Evolutionary conservation across 2,329 filamentous ascomycete species (phyloP).

Genomic region (Xylaria sp.): DNA sequence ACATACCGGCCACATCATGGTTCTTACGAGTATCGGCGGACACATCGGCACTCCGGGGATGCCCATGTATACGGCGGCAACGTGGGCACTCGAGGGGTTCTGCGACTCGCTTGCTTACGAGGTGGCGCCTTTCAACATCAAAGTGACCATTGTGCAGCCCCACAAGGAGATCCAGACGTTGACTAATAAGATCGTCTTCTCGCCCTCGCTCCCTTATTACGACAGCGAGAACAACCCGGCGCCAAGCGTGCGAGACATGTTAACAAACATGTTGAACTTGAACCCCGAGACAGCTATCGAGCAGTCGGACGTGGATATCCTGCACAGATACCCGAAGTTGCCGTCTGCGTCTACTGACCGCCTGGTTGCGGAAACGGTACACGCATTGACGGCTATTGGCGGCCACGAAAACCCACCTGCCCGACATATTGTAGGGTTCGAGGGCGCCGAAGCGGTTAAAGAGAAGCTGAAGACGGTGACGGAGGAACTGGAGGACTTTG

Average conservation of each 20-base stretch:
- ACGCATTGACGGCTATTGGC: slow-evolving; percentile 89
- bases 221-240: slow-evolving; percentile 76
- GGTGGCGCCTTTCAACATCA: slow-evolving; percentile 95
- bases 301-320: slow-evolving; percentile 55
- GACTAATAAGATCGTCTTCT: slow-evolving; percentile 86
- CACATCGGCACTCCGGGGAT: slow-evolving; percentile 94
- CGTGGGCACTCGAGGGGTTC: slow-evolving; percentile 95
- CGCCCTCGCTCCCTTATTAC: slow-evolving; percentile 75
- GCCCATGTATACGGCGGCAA: slow-evolving; percentile 89
- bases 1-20: slow-evolving; percentile 87
- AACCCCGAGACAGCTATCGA: slow-evolving; percentile 72
- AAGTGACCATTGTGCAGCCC: slow-evolving; percentile 93
- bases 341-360: slow-evolving; percentile 74
- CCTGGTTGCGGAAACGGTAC: slow-evolving; percentile 87
- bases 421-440: slow-evolving; percentile 90
- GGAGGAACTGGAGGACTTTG: slow-evolving; percentile 95
- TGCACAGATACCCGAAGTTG: slow-evolving; percentile 79
- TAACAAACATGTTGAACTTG: slow-evolving; percentile 80
- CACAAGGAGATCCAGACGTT: slow-evolving; percentile 91
- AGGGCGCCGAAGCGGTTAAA: slow-evolving; percentile 87
- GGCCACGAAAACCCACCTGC: slow-evolving; percentile 96
- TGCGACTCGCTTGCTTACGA: slow-evolving; percentile 97
- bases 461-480: slow-evolving; percentile 97
- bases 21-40: slow-evolving; percentile 88
- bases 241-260: slow-evolving; percentile 83